Percentiles rank a stretch among this genome's conserved stretches.
These are phyloP conservation scores for Arbutus unedo DNA, from an alignment of 148 eudicot genomes.

Conservation along the genomic window DNA sequence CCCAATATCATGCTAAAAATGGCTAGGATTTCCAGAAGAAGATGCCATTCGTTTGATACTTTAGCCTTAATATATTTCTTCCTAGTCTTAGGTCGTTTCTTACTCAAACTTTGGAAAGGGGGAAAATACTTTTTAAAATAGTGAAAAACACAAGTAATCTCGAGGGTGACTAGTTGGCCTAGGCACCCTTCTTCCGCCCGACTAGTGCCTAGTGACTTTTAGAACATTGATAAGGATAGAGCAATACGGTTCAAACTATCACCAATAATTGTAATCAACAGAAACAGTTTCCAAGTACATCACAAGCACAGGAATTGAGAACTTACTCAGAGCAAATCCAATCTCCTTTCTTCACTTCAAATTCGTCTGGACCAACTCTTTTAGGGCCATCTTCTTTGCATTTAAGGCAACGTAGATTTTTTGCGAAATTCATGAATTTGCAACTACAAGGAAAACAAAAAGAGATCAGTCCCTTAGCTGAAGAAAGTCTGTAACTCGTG, in stretches of 20 bases:
- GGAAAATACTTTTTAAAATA: no score
- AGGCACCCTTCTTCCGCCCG: no score
- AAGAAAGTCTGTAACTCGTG: not conserved
- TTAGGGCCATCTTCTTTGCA: slow-evolving; percentile 48
- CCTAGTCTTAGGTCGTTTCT: no score
- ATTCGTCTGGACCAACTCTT: slow-evolving; percentile 23
- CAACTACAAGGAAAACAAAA: slow-evolving; percentile 33
- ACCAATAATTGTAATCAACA: not conserved
- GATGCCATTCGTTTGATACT: no score
- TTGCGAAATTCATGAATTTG: slow-evolving; percentile 41
- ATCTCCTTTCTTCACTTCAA: slow-evolving; percentile 47
- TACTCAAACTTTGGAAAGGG: no score
- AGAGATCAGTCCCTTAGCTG: not conserved
- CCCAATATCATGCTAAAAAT: no score
- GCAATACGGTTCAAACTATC: not conserved
- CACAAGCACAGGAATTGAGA: slow-evolving; percentile 2
- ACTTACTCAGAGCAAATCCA: slow-evolving; percentile 64
- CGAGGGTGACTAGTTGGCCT: no score
- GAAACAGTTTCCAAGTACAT: not conserved
- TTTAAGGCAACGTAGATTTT: slow-evolving; percentile 35
- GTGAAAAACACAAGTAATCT: no score
- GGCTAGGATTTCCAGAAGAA: no score
- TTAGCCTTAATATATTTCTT: no score
- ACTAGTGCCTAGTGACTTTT: no score
- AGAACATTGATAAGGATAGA: not conserved